These are phyloP conservation scores for Wickerhamiella azymoides DNA, from an alignment of 805 yeast species.

Conservation along the genomic window DNA sequence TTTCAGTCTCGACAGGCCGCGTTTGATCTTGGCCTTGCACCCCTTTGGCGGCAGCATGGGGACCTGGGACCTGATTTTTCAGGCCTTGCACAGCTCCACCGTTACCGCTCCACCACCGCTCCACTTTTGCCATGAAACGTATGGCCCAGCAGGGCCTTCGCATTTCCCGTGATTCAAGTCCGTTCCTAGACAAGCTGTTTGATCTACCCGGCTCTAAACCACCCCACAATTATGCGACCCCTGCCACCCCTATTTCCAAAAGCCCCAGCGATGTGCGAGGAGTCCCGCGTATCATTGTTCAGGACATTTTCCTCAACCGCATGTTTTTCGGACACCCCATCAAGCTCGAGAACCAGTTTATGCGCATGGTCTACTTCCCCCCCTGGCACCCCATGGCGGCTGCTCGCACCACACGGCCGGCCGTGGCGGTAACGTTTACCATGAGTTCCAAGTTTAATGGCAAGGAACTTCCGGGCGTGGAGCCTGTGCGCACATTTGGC, in stretches of 20 bases:
- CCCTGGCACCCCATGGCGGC: slow-evolving; percentile 19
- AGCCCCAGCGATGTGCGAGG: slow-evolving; percentile 4
- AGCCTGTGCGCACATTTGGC: slow-evolving; percentile 12
- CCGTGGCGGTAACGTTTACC: slow-evolving; percentile 10
- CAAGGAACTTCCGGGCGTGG: not conserved
- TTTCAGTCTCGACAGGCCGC: too few relatives aligned
- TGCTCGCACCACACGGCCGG: slow-evolving; percentile 17
- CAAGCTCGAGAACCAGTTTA: not conserved
- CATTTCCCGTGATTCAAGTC: not conserved
- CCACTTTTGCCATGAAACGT: not conserved
- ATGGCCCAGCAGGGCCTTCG: not conserved
- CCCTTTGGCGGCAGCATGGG: too few relatives aligned
- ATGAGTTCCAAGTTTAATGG: slow-evolving; percentile 14
- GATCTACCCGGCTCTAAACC: not conserved
- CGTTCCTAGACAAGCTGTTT: not conserved
- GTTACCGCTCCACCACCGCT: not conserved
- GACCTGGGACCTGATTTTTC: too few relatives aligned
- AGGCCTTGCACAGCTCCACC: too few relatives aligned
- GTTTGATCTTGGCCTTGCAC: too few relatives aligned
- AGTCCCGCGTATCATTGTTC: not conserved
- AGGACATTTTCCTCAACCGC: not conserved
- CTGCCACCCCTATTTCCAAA: not conserved
- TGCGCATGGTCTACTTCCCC: slow-evolving; percentile 12
- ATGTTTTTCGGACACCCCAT: not conserved
- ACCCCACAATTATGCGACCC: not conserved